Base-by-base conservation (phyloP, 2,329 filamentous ascomycete species). In the Hypoxylon sp. region DNA sequence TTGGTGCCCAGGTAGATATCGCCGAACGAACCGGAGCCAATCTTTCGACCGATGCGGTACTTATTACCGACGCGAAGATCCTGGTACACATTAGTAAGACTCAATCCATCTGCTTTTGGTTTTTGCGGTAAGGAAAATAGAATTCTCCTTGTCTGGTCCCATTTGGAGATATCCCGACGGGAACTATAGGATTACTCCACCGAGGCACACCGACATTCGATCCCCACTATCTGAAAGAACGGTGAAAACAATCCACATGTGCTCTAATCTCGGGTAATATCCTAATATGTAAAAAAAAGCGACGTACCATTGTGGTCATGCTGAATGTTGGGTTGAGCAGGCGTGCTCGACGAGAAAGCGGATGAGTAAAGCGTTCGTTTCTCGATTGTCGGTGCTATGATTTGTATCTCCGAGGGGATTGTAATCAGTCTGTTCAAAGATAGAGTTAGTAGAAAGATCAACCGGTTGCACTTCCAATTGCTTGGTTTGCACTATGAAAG, bases 51-150 rank as follows among this genome's bases (percentile, higher is more conserved):
- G 81, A 99, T 98, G 76, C 96, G 93, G 89, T 99, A 99, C 80
- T 99, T 98, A 82, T 98, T 98, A 82, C 96, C 96, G 82, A 99
- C 96, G 78, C 96, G 93, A 76, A 99, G 90, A 89, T 99, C 96
- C 95, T 98, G 38, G 2, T 26, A 9, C 1, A 12, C 30, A 54
- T 73, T 57, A 75, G 70, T 26, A 67, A 9, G 20, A 28, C 16
- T 24, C 18, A 9, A 30, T 48, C 22, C 14, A 32, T 28, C 32
- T 38, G 18, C 3, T 11, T 9, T 22, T 7, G 20, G 33, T 40
- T 36, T 20, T 48, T 18, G 36, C 20, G 32, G 12, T 36, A 48
- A 40, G 22, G 26, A 6, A 28, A 51, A 40, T 20, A 7, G 26
- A 46, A 42, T 3, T 32, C 16, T 22, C 11, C 46, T 12, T 18